These are phyloP conservation scores for Claviceps quebecensis DNA, from an alignment of 2,329 filamentous ascomycete genomes.

Conservation along the genomic window DNA sequence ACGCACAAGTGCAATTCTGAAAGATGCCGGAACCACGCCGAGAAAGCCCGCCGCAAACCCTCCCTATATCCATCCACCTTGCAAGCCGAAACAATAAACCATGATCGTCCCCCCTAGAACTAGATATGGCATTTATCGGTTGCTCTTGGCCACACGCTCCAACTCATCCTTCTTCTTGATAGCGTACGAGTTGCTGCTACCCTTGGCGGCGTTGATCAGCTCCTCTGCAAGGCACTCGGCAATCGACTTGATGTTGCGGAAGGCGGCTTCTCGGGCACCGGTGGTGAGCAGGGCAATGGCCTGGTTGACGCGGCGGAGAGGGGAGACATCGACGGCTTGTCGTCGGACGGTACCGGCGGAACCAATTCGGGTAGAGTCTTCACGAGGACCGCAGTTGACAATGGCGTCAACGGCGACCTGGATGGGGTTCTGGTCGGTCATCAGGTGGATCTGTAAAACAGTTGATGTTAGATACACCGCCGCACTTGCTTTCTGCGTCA, in stretches of 20 bases:
- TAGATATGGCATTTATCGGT: conserved; percentile 65
- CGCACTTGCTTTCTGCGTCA: not conserved
- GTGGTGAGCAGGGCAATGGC: conserved; percentile 98
- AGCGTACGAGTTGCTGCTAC: conserved; percentile 98
- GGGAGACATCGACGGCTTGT: conserved; percentile 99
- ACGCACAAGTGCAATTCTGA: conserved; percentile 34
- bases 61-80: conserved; percentile 6
- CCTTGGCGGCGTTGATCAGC: conserved; percentile 99
- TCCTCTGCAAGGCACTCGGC: conserved; percentile 99
- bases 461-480: conserved; percentile 14
- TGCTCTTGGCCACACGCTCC: conserved; percentile 99
- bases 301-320: conserved; percentile 99
- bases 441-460: conserved; percentile 77
- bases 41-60: conserved; percentile 25
- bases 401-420: conserved; percentile 99
- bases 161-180: conserved; percentile 99
- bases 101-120: conserved; percentile 1
- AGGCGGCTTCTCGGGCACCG: conserved; percentile 93
- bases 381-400: conserved; percentile 99
- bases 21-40: conserved; percentile 32
- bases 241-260: conserved; percentile 99
- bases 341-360: conserved; percentile 98
- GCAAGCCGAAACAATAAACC: not conserved
- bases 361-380: conserved; percentile 99
- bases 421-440: conserved; percentile 99